A percentile compares a stretch with the other conserved stretches of the same genome.
Conservation (phyloP, 768 basidiomycete genomes). For the Trametes cinnabarina region DNA sequence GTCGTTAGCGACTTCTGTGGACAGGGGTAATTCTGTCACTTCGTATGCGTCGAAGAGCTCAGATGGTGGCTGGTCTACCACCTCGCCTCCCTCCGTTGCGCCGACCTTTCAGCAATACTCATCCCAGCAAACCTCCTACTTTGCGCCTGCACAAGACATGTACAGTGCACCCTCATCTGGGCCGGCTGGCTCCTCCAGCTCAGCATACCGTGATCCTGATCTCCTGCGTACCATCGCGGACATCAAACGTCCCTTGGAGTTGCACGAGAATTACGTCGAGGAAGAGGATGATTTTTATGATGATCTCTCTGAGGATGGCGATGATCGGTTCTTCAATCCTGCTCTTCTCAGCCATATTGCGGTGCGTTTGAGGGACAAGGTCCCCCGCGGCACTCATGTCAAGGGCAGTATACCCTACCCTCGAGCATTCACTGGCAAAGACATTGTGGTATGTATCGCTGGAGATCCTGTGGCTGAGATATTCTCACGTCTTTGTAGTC, state of each 20-base stretch:
- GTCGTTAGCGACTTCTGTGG: conserved; percentile 26
- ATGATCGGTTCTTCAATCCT: conserved; percentile 85
- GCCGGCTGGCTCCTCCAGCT: conserved; percentile 20
- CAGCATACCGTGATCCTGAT: conserved; percentile 27
- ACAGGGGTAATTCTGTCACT: conserved; percentile 31
- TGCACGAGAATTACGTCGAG: conserved; percentile 47
- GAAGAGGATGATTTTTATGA: conserved; percentile 52
- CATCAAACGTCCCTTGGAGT: conserved; percentile 39
- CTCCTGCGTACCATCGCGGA: conserved; percentile 27
- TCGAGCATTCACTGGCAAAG: conserved; percentile 89
- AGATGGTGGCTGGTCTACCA: conserved; percentile 19
- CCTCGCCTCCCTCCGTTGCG: conserved; percentile 13
- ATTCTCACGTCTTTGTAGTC: conserved; percentile 47
- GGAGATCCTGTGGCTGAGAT: not conserved
- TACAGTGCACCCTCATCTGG: conserved; percentile 33
- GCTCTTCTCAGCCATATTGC: conserved; percentile 86
- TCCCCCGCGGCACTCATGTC: conserved; percentile 81
- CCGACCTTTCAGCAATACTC: conserved; percentile 18
- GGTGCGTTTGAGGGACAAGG: conserved; percentile 84
- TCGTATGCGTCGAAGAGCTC: conserved; percentile 28
- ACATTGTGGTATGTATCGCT: conserved; percentile 75
- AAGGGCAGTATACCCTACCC: conserved; percentile 93
- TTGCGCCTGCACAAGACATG: conserved; percentile 27
- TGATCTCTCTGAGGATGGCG: conserved; percentile 45
- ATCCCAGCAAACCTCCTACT: conserved; percentile 8